Percentiles rank a stretch among this genome's conserved stretches.
phyloP scores from a whole-genome alignment of 345 rosid species.

The Clausena lansium region DNA sequence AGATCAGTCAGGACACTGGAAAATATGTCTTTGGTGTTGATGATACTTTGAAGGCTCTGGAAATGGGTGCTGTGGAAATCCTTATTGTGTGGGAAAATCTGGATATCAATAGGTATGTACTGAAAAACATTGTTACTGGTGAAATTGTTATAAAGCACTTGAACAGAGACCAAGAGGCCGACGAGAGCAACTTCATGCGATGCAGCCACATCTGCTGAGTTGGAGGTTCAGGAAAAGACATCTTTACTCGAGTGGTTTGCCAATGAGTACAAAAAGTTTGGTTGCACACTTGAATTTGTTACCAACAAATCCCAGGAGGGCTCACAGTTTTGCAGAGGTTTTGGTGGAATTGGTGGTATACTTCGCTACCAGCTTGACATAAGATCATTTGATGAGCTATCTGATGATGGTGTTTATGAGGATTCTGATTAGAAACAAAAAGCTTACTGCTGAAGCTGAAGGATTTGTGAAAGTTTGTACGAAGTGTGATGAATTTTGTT shows the following conservation, averaged over 20 bases:
- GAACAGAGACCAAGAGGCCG: conserved; percentile 76
- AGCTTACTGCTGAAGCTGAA: conserved; percentile 29
- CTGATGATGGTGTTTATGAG: conserved; percentile 64
- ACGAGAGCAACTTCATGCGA: conserved; percentile 76
- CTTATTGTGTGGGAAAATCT: conserved; percentile 93
- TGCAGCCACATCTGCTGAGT: conserved; percentile 49
- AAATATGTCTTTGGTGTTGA: conserved; percentile 88
- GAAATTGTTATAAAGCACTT: conserved; percentile 64
- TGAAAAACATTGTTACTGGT: conserved; percentile 61
- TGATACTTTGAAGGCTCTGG: conserved; percentile 79
- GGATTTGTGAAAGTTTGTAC: conserved; percentile 13
- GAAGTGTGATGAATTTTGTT: neutral
- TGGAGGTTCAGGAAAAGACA: conserved; percentile 76
- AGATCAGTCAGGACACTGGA: conserved; percentile 92
- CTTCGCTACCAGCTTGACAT: conserved; percentile 91
- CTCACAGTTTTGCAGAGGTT: conserved; percentile 90
- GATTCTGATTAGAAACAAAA: conserved; percentile 68
- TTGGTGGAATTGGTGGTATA: conserved; percentile 93
- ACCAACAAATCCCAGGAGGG: conserved; percentile 96
- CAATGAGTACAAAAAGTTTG: conserved; percentile 78
- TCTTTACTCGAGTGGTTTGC: conserved; percentile 92
- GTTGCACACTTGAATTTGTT: conserved; percentile 80
- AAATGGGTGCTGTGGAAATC: conserved; percentile 90
- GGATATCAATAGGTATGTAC: conserved; percentile 64
- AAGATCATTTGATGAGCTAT: conserved; percentile 74